Conservation (phyloP, 352 stramenopile species). For the Phytophthora quininea region DNA sequence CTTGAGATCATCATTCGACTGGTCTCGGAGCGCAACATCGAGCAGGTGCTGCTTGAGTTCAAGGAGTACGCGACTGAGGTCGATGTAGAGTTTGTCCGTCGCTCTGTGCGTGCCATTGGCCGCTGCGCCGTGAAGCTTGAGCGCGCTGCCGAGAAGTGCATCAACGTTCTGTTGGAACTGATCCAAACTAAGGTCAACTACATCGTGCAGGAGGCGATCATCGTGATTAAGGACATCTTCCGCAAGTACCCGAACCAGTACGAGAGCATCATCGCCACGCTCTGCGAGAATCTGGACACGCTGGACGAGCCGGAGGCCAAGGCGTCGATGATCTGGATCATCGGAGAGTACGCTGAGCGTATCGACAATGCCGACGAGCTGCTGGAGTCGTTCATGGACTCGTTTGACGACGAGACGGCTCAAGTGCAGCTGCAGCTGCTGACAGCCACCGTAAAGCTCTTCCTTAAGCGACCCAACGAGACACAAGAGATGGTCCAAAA, state of each 20-base stretch:
- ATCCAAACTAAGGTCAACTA: slow-evolving; percentile 99
- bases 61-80: slow-evolving; percentile 99
- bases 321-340: slow-evolving; percentile 99
- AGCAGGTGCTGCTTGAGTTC: slow-evolving; percentile 98
- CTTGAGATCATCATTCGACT: slow-evolving; percentile 99
- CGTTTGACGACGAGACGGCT: slow-evolving; percentile 98
- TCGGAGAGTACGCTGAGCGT: slow-evolving; percentile 99
- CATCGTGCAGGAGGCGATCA: slow-evolving; percentile 99
- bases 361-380: slow-evolving; percentile 99
- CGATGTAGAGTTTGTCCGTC: slow-evolving; percentile 99
- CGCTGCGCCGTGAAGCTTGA: slow-evolving; percentile 98
- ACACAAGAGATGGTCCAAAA: slow-evolving; percentile 97
- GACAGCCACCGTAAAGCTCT: slow-evolving; percentile 99
- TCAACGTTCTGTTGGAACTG: slow-evolving; percentile 98
- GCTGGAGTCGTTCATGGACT: slow-evolving; percentile 98
- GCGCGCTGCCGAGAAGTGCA: slow-evolving; percentile 97
- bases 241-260: slow-evolving; percentile 99
- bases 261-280: slow-evolving; percentile 98
- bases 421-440: slow-evolving; percentile 98
- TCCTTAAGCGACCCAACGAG: slow-evolving; percentile 95
- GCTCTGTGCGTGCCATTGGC: slow-evolving; percentile 97
- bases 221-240: slow-evolving; percentile 99
- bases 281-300: slow-evolving; percentile 99
- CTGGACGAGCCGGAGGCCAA: slow-evolving; percentile 99
- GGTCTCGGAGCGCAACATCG: slow-evolving; percentile 98